Conservation (phyloP, 2,329 filamentous ascomycete species). For the Xylariaceae sp. region DNA sequence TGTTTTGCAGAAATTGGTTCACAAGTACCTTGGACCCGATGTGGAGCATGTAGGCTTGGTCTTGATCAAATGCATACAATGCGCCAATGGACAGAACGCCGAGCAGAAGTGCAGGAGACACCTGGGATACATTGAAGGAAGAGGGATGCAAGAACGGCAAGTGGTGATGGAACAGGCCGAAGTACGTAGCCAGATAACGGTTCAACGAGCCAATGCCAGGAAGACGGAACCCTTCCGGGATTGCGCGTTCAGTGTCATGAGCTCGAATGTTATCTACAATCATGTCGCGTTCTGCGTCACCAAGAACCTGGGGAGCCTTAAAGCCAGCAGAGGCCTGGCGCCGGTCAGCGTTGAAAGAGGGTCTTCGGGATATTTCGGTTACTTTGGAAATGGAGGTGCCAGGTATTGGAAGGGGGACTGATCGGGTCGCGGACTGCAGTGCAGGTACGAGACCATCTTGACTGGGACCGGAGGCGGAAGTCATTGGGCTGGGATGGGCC, state of each 20-base stretch:
- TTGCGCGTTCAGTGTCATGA: constrained; percentile 74
- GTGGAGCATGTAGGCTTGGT: constrained; percentile 94
- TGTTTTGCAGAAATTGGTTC: constrained; percentile 95
- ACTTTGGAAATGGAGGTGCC: constrained; percentile 41
- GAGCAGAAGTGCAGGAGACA: constrained; percentile 78
- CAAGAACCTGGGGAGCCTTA: constrained; percentile 73
- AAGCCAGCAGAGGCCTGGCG: constrained; percentile 63
- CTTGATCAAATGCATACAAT: constrained; percentile 93
- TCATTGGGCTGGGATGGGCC: constrained; percentile 59
- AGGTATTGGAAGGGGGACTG: constrained; percentile 63
- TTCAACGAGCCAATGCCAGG: constrained; percentile 79
- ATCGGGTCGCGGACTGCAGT: constrained; percentile 69
- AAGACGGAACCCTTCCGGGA: constrained; percentile 85
- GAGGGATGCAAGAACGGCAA: constrained; percentile 91
- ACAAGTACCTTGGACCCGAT: constrained; percentile 97
- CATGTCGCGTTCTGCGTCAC: constrained; percentile 78
- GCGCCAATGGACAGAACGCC: constrained; percentile 93
- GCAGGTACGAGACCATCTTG: constrained; percentile 58
- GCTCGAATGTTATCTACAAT: constrained; percentile 83
- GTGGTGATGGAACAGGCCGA: constrained; percentile 95
- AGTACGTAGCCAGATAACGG: constrained; percentile 91
- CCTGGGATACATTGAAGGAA: constrained; percentile 77
- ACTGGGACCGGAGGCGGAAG: constrained; percentile 56
- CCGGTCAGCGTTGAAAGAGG: constrained; percentile 66
- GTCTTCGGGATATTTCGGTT: constrained; percentile 33